Percentiles rank a stretch among this genome's conserved stretches.
phyloP scores from a whole-genome alignment of 208 protist genomes.

The Wallacemonas sp. region DNA sequence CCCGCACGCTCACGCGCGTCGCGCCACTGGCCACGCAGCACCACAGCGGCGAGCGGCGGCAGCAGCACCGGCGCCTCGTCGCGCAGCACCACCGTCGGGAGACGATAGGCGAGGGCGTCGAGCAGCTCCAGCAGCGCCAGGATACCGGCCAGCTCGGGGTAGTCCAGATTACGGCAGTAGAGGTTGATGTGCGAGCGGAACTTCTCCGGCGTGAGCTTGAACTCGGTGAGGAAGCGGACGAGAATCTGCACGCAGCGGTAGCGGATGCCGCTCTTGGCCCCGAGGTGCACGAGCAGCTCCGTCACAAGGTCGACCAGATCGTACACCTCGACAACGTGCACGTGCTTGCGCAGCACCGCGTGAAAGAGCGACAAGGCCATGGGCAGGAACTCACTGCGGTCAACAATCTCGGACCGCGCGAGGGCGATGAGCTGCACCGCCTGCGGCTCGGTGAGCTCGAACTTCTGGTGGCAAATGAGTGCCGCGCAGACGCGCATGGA shows the following conservation, averaged over 20 bases:
- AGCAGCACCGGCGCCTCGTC: conserved; percentile 79
- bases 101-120: conserved; percentile 59
- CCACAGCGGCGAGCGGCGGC: conserved; percentile 65
- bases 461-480: conserved; percentile 75
- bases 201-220: conserved; percentile 86
- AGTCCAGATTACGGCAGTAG: conserved; percentile 85
- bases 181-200: conserved; percentile 90
- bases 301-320: conserved; percentile 88
- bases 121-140: conserved; percentile 86
- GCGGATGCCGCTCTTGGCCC: conserved; percentile 63
- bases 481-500: conserved; percentile 84
- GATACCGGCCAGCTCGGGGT: conserved; percentile 72
- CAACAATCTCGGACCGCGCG: conserved; percentile 74
- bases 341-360: conserved; percentile 86
- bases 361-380: conserved; percentile 85
- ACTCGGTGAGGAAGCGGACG: conserved; percentile 91
- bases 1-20: conserved; percentile 59
- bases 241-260: conserved; percentile 76
- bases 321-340: conserved; percentile 87
- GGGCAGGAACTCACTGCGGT: conserved; percentile 79
- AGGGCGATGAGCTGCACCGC: conserved; percentile 65
- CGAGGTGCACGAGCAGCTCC: conserved; percentile 83
- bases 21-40: conserved; percentile 63
- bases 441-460: conserved; percentile 59
- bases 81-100: conserved; percentile 78